Percentiles rank a stretch among this genome's conserved stretches.
These are phyloP conservation scores for Thielaviopsis populi DNA, from an alignment of 2,329 filamentous ascomycete species.

Conservation along the genomic window DNA sequence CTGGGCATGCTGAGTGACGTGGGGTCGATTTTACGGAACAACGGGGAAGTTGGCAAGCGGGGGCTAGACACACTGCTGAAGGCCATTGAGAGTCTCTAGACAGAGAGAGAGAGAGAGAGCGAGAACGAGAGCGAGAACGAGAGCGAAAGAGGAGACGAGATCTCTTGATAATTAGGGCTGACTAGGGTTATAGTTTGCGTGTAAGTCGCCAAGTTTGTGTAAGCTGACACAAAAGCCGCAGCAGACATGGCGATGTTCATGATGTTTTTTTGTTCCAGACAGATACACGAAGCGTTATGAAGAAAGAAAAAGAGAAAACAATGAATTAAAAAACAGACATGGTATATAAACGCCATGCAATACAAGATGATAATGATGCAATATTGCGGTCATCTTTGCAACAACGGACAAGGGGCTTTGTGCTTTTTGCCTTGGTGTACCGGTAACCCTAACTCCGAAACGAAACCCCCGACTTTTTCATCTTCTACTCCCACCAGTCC, in stretches of 20 bases:
- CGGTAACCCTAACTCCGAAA: neutral
- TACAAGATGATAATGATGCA: neutral
- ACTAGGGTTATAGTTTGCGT: neutral
- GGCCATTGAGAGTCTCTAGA: constrained; percentile 43
- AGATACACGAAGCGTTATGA: neutral
- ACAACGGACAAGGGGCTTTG: neutral
- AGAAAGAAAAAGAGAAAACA: neutral
- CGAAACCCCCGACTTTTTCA: neutral
- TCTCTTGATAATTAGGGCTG: no score
- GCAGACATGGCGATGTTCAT: neutral
- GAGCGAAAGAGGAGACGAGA: no score
- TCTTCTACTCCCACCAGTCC: constrained; percentile 40
- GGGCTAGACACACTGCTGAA: constrained; percentile 44
- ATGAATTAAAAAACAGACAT: neutral
- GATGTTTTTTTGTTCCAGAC: neutral
- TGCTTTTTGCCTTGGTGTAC: neutral
- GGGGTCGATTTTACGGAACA: constrained; percentile 54
- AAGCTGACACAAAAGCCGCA: neutral
- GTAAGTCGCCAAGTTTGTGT: neutral
- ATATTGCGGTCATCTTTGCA: neutral
- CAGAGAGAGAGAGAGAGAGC: neutral
- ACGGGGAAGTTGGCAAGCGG: constrained; percentile 33
- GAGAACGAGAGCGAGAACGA: no score
- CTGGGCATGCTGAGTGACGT: constrained; percentile 81
- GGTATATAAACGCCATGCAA: neutral